These are phyloP conservation scores for Cystobasidium sp. DNA, from an alignment of 1,284 basidiomycete species.

Conservation along the genomic window DNA sequence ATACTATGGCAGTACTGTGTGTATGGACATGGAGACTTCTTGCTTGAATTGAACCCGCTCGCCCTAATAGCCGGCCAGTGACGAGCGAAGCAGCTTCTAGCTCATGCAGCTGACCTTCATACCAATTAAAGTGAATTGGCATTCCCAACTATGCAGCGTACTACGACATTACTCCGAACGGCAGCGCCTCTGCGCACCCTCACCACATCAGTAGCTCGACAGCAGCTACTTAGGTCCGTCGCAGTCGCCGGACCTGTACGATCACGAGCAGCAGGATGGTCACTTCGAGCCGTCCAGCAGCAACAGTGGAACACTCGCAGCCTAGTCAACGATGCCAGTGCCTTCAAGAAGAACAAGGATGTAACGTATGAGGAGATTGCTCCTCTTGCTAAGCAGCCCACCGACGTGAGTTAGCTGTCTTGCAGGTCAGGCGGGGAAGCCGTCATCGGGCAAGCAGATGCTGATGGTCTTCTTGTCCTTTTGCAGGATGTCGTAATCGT, in stretches of 20 bases:
- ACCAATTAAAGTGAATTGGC: too few species aligned
- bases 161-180: constrained; percentile 15
- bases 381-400: constrained; percentile 77
- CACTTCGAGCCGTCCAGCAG: constrained; percentile 11
- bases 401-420: constrained; percentile 65
- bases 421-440: neutral
- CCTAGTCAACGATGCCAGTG: constrained; percentile 10
- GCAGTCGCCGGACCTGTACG: constrained; percentile 16
- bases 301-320: constrained; percentile 7
- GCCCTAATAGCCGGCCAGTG: too few species aligned
- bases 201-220: constrained; percentile 25
- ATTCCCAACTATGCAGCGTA: constrained; percentile 22
- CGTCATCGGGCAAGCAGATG: neutral
- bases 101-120: too few species aligned
- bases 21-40: too few species aligned
- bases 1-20: too few species aligned
- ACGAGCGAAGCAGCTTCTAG: too few species aligned
- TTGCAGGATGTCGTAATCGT: constrained; percentile 76
- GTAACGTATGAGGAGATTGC: constrained; percentile 84
- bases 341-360: constrained; percentile 38
- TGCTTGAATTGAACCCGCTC: too few species aligned
- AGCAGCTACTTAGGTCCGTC: neutral
- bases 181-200: constrained; percentile 19
- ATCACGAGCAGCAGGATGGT: constrained; percentile 8
- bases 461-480: neutral